Evolutionary conservation across 805 yeast species (phyloP), one percentile per base, ranked within the genome.

Genomic region (Jamesozyma piceae): DNA sequence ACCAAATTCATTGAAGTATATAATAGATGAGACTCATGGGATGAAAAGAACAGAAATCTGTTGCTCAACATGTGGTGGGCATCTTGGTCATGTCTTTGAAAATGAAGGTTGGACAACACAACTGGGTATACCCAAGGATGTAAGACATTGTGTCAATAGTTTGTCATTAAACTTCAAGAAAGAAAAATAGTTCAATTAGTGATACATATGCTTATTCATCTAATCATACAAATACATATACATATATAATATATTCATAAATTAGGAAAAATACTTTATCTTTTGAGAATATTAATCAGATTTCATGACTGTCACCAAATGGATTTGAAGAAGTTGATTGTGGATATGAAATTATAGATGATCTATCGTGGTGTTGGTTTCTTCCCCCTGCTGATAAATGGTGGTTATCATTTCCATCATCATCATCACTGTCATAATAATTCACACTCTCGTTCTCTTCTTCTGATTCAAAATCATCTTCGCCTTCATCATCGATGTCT

Each of bases 71-170:
- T 92, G 99, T 62, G 96, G 87, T 36, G 94, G 96, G 2, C 98
- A 92, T 66, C 64, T 92, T 51, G 99, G 99, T 2, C 99, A 92
- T 64, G 82, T 92, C 2, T 92, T 92, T 63, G 79, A 78, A 55
- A 95, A 95, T 4, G 99, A 92, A 66, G 97, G 97, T 2, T 90
- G 75, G 69, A 57, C 64, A 3, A 68, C 74, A 38, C 30, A 47
- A 35, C 31, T 61, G n/a, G 55, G 55, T 4, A 26, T 58, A 24
- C 86, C 80, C 2, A 95, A 95, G 15, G 87, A 89, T 59, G 90
- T 75, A 52, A 77, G 99, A 60, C 97, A 92, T 62, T 92, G 99
- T 63, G 97, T 89, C 20, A 92, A 92, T 63, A 82, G 95, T 39
- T 69, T 85, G 21, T 77, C 87, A 43, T 67, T 92, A 63, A 84